Percentiles rank a stretch among this genome's conserved stretches.
phyloP scores from a whole-genome alignment of 208 protist genomes.

The Trypanosoma rangeli region DNA sequence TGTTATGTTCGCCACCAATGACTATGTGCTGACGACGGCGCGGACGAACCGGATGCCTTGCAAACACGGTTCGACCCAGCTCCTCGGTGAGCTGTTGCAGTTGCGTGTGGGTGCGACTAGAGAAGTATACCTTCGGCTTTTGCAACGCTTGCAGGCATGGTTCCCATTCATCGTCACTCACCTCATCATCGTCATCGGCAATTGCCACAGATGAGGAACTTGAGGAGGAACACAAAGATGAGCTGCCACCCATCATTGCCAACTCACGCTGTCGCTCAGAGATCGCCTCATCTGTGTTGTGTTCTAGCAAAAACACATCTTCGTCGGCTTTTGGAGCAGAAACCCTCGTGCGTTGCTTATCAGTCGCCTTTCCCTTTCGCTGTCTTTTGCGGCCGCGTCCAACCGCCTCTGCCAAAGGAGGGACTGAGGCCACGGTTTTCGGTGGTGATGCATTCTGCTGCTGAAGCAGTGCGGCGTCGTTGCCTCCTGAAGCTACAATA shows the following conservation, averaged over 20 bases:
- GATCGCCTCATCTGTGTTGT: slow-evolving; percentile 28
- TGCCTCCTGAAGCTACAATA: background rate
- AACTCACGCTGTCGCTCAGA: slow-evolving; percentile 13
- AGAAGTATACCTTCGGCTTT: slow-evolving; percentile 91
- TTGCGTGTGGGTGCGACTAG: slow-evolving; percentile 96
- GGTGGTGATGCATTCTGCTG: background rate
- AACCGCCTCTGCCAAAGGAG: background rate
- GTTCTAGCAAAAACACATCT: slow-evolving; percentile 42
- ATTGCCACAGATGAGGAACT: slow-evolving; percentile 1
- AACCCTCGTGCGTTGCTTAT: background rate
- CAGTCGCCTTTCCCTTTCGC: background rate
- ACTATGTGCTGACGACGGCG: background rate
- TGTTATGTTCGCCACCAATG: background rate
- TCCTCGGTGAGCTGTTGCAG: slow-evolving; percentile 93
- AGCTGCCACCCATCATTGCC: background rate
- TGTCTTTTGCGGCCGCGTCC: background rate
- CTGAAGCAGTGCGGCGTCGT: background rate
- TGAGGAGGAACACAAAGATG: slow-evolving; percentile 19
- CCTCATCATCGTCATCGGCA: slow-evolving; percentile 13
- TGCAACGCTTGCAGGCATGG: slow-evolving; percentile 29
- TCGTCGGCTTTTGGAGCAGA: background rate
- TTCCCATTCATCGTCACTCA: slow-evolving; percentile 15
- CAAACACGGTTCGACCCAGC: slow-evolving; percentile 83
- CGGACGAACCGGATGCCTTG: slow-evolving; percentile 31
- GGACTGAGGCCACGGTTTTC: slow-evolving; percentile 11